Conservation (phyloP, 345 rosid genomes). For the Salix exigua region DNA sequence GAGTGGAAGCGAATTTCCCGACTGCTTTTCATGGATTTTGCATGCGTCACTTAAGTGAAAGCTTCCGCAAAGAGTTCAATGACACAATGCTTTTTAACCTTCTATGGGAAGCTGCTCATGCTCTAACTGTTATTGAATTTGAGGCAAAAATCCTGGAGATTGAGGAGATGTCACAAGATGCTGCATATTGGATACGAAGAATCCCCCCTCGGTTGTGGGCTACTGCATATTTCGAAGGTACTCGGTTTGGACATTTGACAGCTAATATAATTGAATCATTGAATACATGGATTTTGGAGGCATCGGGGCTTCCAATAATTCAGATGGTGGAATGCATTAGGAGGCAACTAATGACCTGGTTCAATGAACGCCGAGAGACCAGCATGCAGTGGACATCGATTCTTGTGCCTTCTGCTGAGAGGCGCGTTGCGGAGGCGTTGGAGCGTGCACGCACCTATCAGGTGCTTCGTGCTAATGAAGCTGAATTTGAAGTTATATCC, state of each 20-base stretch:
- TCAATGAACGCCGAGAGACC: conserved; percentile 85
- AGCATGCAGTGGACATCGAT: conserved; percentile 95
- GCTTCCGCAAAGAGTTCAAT: conserved; percentile 91
- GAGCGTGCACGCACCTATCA: conserved; percentile 81
- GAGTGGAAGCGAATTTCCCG: conserved; percentile 89
- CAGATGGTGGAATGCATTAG: conserved; percentile 99
- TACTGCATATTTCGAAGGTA: conserved; percentile 91
- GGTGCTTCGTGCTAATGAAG: conserved; percentile 92
- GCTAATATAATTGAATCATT: conserved; percentile 82
- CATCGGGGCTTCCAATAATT: conserved; percentile 92
- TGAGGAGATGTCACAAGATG: conserved; percentile 89
- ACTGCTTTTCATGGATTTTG: conserved; percentile 97
- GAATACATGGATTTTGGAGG: conserved; percentile 86
- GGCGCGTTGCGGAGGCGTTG: conserved; percentile 80
- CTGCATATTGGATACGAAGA: conserved; percentile 87
- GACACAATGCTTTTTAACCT: conserved; percentile 84
- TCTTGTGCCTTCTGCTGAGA: conserved; percentile 90
- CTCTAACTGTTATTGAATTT: conserved; percentile 80
- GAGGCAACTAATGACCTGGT: conserved; percentile 98
- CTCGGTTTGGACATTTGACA: conserved; percentile 83
- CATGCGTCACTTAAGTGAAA: conserved; percentile 91
- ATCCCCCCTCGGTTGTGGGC: conserved; percentile 97
- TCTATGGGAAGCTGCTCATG: conserved; percentile 95
- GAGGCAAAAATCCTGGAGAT: conserved; percentile 86
- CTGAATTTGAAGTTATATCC: conserved; percentile 90